Conservation (phyloP, 257 asterid genomes). For the Rehmannia glutinosa region DNA sequence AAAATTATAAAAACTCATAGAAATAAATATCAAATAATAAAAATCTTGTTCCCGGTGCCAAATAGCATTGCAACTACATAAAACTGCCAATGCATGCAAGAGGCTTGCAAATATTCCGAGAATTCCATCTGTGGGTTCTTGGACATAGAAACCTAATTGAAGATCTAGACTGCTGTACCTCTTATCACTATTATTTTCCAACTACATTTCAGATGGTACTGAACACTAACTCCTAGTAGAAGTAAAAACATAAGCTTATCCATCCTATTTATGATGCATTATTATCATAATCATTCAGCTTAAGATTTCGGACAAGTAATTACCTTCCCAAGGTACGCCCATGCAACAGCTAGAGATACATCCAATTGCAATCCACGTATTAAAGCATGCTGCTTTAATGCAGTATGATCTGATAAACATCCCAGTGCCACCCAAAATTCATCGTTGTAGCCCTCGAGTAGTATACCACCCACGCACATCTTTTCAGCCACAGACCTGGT, state of each 20-base stretch:
- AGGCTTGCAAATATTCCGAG: background rate
- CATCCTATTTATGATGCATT: background rate
- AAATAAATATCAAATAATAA: background rate
- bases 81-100: background rate
- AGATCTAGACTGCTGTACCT: background rate
- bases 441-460: slow-evolving; percentile 79
- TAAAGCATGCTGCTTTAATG: slow-evolving; percentile 86
- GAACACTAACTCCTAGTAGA: background rate
- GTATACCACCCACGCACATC: slow-evolving; percentile 85
- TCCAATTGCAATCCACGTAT: slow-evolving; percentile 90
- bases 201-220: background rate
- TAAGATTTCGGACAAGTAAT: slow-evolving; percentile 8
- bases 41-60: background rate
- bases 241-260: background rate
- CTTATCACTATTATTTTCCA: background rate
- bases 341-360: slow-evolving; percentile 86
- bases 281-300: slow-evolving; percentile 14
- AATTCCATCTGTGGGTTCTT: background rate
- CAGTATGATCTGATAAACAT: slow-evolving; percentile 60
- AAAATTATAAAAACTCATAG: background rate
- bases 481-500: slow-evolving; percentile 87
- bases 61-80: background rate
- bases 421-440: slow-evolving; percentile 96
- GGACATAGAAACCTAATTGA: background rate
- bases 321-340: slow-evolving; percentile 98